Base-by-base conservation (phyloP, 495 filamentous ascomycete genomes). In the Lepidopterella palustris region DNA sequence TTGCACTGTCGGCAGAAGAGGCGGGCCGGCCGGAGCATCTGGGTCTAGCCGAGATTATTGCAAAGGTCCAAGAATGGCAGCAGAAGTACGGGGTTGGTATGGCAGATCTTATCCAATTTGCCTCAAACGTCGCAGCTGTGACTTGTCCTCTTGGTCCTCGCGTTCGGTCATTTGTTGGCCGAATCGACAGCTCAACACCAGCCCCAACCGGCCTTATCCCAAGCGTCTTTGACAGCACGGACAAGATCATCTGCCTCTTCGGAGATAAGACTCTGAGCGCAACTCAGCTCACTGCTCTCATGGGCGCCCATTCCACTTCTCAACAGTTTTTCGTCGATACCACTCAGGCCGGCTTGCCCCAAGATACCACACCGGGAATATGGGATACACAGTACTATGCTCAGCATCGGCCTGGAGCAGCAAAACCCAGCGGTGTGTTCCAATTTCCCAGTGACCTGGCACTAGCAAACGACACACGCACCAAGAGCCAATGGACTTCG, bases 231-330 rank as follows among this genome's bases (percentile, higher is more conserved):
- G 57, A 54, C 42, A 24, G 32, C 3, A 70, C 74, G 11, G 68
- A 73, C 40, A 50, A 45, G 18, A 62, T 78, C 27, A 68, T 76
- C 53, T 40, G 57, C 9, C 71, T 80, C 3, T 81, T 79, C 61
- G 62, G 56, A 9, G 70, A 73, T 42, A 81, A 81, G 69, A 79
- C 78, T 0, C 75, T 82, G 60, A 66, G 64, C 8, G 55, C 76
- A 1, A 57, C 61, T 26, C 73, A 72, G 27, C 69, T 80, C 2
- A 73, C 76, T 1, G 78, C 78, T 0, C 73, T 82, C 5, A 55
- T 82, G 3, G 79, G 79, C 24, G 77, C 79, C 0, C 79, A 82
- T 66, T 76, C 74, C 2, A 69, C 70, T 10, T 71, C 73, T 47
- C 71, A 70, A 54, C 78, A 81, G 61, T 71, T 64, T 20, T 75